Conservation (phyloP, 1,284 basidiomycete genomes). For the Rhodotorula sp. region DNA sequence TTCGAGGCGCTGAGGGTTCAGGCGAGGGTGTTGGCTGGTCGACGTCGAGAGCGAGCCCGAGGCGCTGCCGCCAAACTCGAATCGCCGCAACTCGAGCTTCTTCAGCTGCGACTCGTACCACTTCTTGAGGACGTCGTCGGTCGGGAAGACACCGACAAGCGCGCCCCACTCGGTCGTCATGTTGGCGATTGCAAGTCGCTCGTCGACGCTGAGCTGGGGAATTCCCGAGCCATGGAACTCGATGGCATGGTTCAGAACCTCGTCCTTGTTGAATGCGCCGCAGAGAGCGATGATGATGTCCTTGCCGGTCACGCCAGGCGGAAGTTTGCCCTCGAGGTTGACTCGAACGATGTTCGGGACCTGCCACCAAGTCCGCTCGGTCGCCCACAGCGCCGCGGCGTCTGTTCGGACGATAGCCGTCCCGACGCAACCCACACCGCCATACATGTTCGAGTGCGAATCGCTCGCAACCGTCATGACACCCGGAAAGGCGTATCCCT, state of each 20-base stretch:
- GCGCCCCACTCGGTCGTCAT: slow-evolving; percentile 99
- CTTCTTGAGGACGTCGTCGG: slow-evolving; percentile 73
- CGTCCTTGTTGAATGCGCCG: slow-evolving; percentile 93
- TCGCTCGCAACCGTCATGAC: slow-evolving; percentile 84
- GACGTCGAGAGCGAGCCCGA: slow-evolving; percentile 58
- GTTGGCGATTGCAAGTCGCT: slow-evolving; percentile 90
- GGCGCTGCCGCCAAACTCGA: slow-evolving; percentile 53
- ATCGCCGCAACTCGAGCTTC: slow-evolving; percentile 76
- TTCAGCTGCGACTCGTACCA: slow-evolving; percentile 85
- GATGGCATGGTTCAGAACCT: slow-evolving; percentile 96
- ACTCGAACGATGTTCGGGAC: slow-evolving; percentile 95
- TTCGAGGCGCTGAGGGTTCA: slow-evolving; percentile 73
- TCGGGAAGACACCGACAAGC: slow-evolving; percentile 90
- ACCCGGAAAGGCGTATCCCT: slow-evolving; percentile 90
- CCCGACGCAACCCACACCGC: slow-evolving; percentile 93
- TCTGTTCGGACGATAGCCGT: slow-evolving; percentile 81
- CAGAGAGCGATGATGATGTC: slow-evolving; percentile 98
- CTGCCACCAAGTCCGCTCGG: slow-evolving; percentile 99
- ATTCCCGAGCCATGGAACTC: slow-evolving; percentile 96
- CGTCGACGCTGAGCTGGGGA: slow-evolving; percentile 76
- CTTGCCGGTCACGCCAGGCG: slow-evolving; percentile 92
- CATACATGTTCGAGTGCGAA: slow-evolving; percentile 98
- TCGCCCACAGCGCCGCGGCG: slow-evolving; percentile 95
- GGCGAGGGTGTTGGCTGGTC: slow-evolving; percentile 70
- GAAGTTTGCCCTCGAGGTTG: slow-evolving; percentile 76